These are phyloP conservation scores for Plasmodium coatneyi DNA, from an alignment of 169 alveolate genomes.

Conservation along the genomic window DNA sequence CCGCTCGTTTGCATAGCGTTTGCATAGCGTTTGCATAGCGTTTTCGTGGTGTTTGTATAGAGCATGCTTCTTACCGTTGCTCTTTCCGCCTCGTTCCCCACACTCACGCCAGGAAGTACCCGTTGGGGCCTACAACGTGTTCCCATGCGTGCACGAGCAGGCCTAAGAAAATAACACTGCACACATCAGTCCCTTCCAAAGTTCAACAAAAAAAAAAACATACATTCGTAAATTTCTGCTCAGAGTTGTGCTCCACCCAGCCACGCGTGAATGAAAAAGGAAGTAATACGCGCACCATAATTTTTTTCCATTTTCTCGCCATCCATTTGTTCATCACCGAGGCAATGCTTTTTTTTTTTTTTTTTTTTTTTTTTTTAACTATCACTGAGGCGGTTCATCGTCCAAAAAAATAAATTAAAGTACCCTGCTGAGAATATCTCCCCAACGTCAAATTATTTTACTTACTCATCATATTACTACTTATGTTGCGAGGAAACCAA, in stretches of 20 bases:
- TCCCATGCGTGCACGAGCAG: background rate
- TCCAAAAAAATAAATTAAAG: background rate
- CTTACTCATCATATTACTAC: background rate
- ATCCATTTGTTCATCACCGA: background rate
- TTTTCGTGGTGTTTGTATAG: background rate
- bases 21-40: background rate
- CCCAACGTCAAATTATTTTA: background rate
- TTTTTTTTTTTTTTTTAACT: background rate
- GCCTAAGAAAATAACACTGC: background rate
- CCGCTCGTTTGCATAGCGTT: background rate
- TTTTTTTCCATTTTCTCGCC: background rate
- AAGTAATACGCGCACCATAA: background rate
- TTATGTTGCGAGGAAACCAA: background rate
- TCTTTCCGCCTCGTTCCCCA: background rate
- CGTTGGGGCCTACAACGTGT: background rate
- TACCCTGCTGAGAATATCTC: background rate
- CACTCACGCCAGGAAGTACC: background rate
- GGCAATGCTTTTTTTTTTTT: background rate
- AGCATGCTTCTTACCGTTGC: background rate
- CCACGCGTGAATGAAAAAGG: background rate
- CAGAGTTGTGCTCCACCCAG: background rate
- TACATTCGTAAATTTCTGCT: background rate
- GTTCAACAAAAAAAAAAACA: background rate
- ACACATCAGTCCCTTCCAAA: background rate
- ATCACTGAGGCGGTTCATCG: background rate